These are phyloP conservation scores for Boletus albobrunnescens DNA, from an alignment of 1,284 basidiomycete species.

Conservation along the genomic window DNA sequence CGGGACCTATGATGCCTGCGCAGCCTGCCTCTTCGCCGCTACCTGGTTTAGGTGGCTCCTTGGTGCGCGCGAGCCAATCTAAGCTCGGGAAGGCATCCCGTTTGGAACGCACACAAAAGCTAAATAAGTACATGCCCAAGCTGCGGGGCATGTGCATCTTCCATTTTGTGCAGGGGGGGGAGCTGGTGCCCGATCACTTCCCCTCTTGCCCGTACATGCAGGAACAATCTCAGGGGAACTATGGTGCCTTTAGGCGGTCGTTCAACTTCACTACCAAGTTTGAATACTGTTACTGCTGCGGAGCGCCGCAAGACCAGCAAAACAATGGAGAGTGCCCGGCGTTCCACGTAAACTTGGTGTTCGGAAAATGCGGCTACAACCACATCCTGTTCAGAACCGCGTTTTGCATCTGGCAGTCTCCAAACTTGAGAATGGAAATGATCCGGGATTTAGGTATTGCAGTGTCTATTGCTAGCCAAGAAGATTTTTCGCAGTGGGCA, in stretches of 20 bases:
- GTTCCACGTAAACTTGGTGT: background rate
- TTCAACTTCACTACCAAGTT: background rate
- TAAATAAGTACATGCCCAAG: constrained; percentile 1
- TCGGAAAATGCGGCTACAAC: constrained; percentile 4
- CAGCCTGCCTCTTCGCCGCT: background rate
- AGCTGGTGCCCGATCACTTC: background rate
- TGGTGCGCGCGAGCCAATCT: background rate
- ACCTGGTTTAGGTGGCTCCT: background rate
- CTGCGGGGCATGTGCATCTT: background rate
- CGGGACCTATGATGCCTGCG: too few relatives aligned
- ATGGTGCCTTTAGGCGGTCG: background rate
- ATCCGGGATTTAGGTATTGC: background rate
- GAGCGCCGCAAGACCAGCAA: background rate
- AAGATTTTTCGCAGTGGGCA: background rate
- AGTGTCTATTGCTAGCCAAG: background rate
- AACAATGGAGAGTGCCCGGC: background rate
- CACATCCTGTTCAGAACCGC: background rate
- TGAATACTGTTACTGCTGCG: background rate
- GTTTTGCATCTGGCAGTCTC: constrained; percentile 6
- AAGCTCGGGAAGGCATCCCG: background rate
- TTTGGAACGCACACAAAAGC: background rate
- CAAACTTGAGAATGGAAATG: background rate
- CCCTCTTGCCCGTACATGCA: background rate
- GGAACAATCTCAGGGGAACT: background rate
- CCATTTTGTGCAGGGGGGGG: background rate